Evolutionary conservation across 2,329 filamentous ascomycete genomes (phyloP).

Genomic region (Venturia aucupariae): DNA sequence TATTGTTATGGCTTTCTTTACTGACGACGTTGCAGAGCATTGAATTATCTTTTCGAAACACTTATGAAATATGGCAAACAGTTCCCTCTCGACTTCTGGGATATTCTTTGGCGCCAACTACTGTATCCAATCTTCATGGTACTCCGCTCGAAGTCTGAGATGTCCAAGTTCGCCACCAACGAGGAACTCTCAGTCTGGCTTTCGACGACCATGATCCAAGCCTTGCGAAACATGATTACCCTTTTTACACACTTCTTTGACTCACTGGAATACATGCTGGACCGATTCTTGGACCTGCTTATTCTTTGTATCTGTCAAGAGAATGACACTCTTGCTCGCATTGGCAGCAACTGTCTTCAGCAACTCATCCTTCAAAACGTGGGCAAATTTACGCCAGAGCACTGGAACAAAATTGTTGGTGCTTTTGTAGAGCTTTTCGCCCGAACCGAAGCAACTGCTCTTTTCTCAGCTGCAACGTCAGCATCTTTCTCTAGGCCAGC

Average conservation of each 20-base stretch:
- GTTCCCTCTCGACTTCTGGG: slow-evolving; percentile 94
- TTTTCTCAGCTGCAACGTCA: slow-evolving; percentile 74
- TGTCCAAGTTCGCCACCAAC: slow-evolving; percentile 89
- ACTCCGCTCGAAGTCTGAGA: slow-evolving; percentile 87
- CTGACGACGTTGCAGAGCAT: slow-evolving; percentile 43
- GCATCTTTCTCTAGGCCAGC: slow-evolving; percentile 37
- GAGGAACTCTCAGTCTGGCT: slow-evolving; percentile 98
- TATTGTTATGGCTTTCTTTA: background rate
- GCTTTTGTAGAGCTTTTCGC: slow-evolving; percentile 95
- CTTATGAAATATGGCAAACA: slow-evolving; percentile 82
- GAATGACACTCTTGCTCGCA: slow-evolving; percentile 95
- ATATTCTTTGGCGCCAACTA: slow-evolving; percentile 93
- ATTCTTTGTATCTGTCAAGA: slow-evolving; percentile 97
- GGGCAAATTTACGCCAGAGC: slow-evolving; percentile 72
- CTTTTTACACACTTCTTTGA: slow-evolving; percentile 99
- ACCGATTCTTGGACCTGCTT: slow-evolving; percentile 89
- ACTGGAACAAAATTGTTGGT: slow-evolving; percentile 92
- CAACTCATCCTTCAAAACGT: slow-evolving; percentile 96
- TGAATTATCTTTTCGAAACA: slow-evolving; percentile 95
- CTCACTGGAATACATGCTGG: slow-evolving; percentile 92
- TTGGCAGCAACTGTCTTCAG: slow-evolving; percentile 96
- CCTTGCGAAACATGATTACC: slow-evolving; percentile 94
- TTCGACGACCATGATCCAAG: slow-evolving; percentile 98
- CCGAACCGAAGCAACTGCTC: slow-evolving; percentile 84
- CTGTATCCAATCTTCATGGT: slow-evolving; percentile 99